These are phyloP conservation scores for Cytospora chrysosperma DNA, from an alignment of 2,329 filamentous ascomycete species.

Conservation along the genomic window DNA sequence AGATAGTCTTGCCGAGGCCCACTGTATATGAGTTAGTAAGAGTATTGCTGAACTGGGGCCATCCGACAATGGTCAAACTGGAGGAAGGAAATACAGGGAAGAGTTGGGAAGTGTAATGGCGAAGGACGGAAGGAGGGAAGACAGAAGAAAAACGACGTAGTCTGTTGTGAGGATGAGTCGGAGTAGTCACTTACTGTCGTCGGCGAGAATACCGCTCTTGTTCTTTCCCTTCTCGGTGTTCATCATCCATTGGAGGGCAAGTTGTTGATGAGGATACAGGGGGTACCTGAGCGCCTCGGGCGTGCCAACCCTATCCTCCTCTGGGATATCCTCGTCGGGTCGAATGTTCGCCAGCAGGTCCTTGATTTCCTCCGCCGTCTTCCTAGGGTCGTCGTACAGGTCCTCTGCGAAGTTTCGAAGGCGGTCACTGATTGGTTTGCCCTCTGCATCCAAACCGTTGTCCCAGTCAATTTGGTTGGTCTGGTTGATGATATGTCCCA, in stretches of 20 bases:
- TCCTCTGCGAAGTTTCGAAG: conserved; percentile 37
- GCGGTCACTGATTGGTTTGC: conserved; percentile 37
- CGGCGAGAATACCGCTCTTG: conserved; percentile 74
- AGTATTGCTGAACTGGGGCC: neutral
- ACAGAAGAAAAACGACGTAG: neutral
- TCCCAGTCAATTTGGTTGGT: conserved; percentile 39
- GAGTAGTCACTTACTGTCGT: conserved; percentile 45
- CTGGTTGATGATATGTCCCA: conserved; percentile 39
- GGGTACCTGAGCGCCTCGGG: conserved; percentile 66
- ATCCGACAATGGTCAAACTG: neutral
- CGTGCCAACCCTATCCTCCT: conserved; percentile 64
- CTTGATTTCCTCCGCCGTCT: conserved; percentile 63
- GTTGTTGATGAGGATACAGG: conserved; percentile 79
- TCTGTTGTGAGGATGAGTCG: neutral
- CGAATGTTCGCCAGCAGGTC: conserved; percentile 70
- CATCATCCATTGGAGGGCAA: conserved; percentile 75
- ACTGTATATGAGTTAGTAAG: conserved; percentile 42
- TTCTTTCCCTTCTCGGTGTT: conserved; percentile 71
- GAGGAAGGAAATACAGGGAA: no score
- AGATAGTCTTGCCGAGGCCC: conserved; percentile 83
- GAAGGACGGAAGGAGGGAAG: neutral
- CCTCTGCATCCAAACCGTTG: conserved; percentile 36
- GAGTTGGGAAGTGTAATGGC: neutral
- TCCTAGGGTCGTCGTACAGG: conserved; percentile 38
- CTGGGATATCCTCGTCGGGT: conserved; percentile 65